These are phyloP conservation scores for Neurospora hispaniola DNA, from an alignment of 495 filamentous ascomycete genomes.

Conservation along the genomic window DNA sequence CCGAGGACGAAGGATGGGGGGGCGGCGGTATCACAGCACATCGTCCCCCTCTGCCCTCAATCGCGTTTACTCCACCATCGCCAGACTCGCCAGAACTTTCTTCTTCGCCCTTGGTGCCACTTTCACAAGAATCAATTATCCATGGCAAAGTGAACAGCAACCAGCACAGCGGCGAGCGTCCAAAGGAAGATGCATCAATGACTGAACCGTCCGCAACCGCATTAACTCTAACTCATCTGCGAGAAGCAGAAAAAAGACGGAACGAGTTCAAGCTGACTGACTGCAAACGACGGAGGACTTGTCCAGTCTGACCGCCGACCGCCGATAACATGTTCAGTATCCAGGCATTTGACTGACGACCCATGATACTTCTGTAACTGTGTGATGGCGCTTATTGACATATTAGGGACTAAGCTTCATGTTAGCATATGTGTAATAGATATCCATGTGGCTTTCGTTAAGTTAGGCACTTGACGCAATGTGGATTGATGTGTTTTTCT, in stretches of 20 bases:
- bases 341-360: background rate
- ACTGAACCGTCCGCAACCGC: background rate
- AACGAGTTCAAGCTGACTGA: background rate
- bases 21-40: background rate
- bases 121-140: background rate
- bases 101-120: background rate
- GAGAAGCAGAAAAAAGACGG: background rate
- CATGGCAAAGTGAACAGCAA: background rate
- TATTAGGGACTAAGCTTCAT: too few relatives aligned
- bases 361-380: background rate
- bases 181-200: background rate
- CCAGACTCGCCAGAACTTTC: background rate
- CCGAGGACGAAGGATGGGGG: background rate
- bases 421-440: background rate
- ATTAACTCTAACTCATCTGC: background rate
- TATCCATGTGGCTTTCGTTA: background rate
- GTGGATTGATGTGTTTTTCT: background rate
- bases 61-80: background rate
- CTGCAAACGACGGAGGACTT: background rate
- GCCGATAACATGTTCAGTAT: background rate
- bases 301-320: background rate
- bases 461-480: background rate
- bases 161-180: background rate
- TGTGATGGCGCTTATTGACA: background rate
- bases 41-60: background rate